phyloP scores from a whole-genome alignment of 345 rosid genomes.

The Salix viminalis region DNA sequence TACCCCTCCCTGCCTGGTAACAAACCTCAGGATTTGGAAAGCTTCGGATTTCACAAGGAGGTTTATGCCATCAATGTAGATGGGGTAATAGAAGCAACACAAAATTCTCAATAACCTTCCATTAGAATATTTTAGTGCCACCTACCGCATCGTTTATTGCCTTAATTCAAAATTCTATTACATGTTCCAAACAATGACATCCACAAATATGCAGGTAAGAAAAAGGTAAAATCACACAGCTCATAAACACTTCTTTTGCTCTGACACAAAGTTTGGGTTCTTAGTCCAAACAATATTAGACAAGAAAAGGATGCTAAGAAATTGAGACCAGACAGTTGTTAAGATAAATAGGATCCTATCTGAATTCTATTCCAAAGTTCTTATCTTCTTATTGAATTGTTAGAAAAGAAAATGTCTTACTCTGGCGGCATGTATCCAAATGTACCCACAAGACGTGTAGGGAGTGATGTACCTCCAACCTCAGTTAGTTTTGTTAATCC shows the following conservation, averaged over 20 bases:
- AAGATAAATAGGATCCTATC: neutral
- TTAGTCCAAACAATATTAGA: neutral
- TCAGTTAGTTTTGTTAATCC: conserved; percentile 86
- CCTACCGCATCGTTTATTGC: neutral
- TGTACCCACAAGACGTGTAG: conserved; percentile 83
- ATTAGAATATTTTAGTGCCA: neutral
- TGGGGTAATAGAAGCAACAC: neutral
- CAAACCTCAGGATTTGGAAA: neutral
- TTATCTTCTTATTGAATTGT: neutral
- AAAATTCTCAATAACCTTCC: neutral
- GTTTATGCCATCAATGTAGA: neutral
- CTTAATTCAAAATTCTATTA: neutral
- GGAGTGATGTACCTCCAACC: conserved; percentile 65
- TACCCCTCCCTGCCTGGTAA: neutral
- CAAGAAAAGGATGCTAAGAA: neutral
- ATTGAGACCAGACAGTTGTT: neutral
- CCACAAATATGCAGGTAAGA: neutral
- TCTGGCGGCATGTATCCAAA: conserved; percentile 99
- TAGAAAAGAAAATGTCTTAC: conserved; percentile 37
- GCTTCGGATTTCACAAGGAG: neutral
- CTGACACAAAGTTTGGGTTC: neutral
- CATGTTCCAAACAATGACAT: neutral
- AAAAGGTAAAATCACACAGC: neutral
- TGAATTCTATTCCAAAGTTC: neutral
- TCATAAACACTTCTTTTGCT: neutral